Conservation (phyloP, 2,329 filamentous ascomycete genomes). For the Monosporascus sp. region DNA sequence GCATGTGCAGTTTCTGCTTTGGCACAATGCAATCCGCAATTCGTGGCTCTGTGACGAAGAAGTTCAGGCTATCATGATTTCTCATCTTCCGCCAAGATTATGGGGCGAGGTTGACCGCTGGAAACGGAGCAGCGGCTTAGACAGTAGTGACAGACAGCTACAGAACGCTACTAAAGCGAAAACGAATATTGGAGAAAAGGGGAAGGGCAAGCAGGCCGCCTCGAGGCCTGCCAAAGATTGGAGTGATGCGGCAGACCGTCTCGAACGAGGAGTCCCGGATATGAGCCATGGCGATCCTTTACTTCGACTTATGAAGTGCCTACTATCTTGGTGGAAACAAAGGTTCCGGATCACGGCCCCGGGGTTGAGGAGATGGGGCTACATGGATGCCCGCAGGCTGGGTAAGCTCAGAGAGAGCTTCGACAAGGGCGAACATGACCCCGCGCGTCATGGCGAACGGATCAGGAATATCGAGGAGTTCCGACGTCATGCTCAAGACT, state of each 20-base stretch:
- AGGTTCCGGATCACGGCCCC: constrained; percentile 72
- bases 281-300: constrained; percentile 80
- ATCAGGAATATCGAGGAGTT: constrained; percentile 65
- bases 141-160: constrained; percentile 31
- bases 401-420: constrained; percentile 70
- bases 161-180: constrained; percentile 30
- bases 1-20: constrained; percentile 82
- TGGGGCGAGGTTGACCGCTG: constrained; percentile 71
- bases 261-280: constrained; percentile 67
- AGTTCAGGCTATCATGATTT: constrained; percentile 69
- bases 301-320: constrained; percentile 65
- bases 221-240: constrained; percentile 55
- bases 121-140: constrained; percentile 61
- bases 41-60: constrained; percentile 74
- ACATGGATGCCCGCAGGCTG: constrained; percentile 70
- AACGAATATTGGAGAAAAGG: constrained; percentile 34
- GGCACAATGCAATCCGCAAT: constrained; percentile 84
- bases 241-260: constrained; percentile 60
- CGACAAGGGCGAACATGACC: constrained; percentile 55
- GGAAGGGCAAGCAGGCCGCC: constrained; percentile 20
- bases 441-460: constrained; percentile 68
- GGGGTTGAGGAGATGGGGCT: constrained; percentile 82
- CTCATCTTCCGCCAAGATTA: constrained; percentile 63
- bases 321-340: constrained; percentile 86
- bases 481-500: constrained; percentile 59